Percentiles rank a stretch among this genome's conserved stretches.
These are phyloP conservation scores for Centrapalus pauciflorus DNA, from an alignment of 129 eudicot species.

Conservation along the genomic window DNA sequence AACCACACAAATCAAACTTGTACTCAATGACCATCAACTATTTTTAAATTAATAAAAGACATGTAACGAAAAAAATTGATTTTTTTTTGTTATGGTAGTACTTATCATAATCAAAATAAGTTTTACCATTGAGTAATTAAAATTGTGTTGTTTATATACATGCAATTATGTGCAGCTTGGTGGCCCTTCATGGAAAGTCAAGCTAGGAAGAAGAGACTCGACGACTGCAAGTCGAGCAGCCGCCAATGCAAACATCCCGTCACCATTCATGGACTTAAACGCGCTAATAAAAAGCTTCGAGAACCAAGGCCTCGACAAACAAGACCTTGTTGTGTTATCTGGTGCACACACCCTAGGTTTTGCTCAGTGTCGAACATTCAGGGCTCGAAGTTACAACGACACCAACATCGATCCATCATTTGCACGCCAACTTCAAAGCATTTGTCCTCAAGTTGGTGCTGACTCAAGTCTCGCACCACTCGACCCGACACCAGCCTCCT, in stretches of 20 bases:
- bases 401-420: conserved; percentile 20
- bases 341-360: conserved; percentile 42
- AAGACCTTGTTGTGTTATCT: conserved; percentile 54
- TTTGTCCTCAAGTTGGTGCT: conserved; percentile 22
- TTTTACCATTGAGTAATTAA: too few species aligned
- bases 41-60: too few species aligned
- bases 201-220: conserved; percentile 41
- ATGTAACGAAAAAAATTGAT: not conserved
- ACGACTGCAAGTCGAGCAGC: conserved; percentile 23
- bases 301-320: conserved; percentile 38
- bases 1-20: too few species aligned
- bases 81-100: not conserved
- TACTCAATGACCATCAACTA: too few species aligned
- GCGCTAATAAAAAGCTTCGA: conserved; percentile 21
- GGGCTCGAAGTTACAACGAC: conserved; percentile 8
- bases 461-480: conserved; percentile 31
- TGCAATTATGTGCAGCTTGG: conserved; percentile 17
- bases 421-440: conserved; percentile 14
- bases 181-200: conserved; percentile 36
- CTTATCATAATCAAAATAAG: too few species aligned
- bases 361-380: conserved; percentile 21
- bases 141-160: not conserved
- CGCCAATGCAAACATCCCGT: conserved; percentile 24
- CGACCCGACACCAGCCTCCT: conserved; percentile 23
- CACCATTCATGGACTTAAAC: conserved; percentile 25